These are phyloP conservation scores for Kwoniella mangroviensis DNA, from an alignment of 768 basidiomycete genomes.

Conservation along the genomic window DNA sequence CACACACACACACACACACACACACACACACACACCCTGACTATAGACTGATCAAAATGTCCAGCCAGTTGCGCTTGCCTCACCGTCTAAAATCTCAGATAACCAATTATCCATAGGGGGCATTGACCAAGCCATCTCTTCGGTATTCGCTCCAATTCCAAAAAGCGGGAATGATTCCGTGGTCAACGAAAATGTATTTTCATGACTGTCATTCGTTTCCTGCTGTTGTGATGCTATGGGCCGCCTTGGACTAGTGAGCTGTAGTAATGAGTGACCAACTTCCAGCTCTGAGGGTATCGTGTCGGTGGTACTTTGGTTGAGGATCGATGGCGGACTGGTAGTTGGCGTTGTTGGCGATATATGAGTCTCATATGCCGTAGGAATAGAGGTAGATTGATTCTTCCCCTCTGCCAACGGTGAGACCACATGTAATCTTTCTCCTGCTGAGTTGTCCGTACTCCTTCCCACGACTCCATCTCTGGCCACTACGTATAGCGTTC, in stretches of 20 bases:
- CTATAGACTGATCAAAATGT: not conserved
- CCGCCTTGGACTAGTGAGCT: not conserved
- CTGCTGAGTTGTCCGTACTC: not conserved
- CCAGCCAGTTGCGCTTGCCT: not conserved
- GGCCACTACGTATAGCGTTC: not conserved
- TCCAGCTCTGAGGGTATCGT: not conserved
- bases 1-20: not conserved
- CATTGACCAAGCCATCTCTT: slow-evolving; percentile 7
- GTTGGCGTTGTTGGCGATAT: not conserved
- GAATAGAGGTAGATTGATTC: not conserved
- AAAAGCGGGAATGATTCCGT: not conserved
- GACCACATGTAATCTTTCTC: slow-evolving; percentile 7
- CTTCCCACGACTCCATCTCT: slow-evolving; percentile 4
- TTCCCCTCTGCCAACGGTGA: not conserved
- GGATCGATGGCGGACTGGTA: not conserved
- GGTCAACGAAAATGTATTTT: not conserved
- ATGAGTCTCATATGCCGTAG: not conserved
- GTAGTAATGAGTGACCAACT: not conserved
- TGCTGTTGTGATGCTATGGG: not conserved
- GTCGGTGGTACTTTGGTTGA: too few relatives aligned
- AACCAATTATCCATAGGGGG: slow-evolving; percentile 9
- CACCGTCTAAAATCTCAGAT: not conserved
- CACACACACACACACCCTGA: not conserved
- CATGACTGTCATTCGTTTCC: not conserved
- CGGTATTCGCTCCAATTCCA: not conserved